Percentiles rank a stretch among this genome's conserved stretches.
These are phyloP conservation scores for Camellia granthamiana DNA, from an alignment of 148 eudicot species.

Conservation along the genomic window DNA sequence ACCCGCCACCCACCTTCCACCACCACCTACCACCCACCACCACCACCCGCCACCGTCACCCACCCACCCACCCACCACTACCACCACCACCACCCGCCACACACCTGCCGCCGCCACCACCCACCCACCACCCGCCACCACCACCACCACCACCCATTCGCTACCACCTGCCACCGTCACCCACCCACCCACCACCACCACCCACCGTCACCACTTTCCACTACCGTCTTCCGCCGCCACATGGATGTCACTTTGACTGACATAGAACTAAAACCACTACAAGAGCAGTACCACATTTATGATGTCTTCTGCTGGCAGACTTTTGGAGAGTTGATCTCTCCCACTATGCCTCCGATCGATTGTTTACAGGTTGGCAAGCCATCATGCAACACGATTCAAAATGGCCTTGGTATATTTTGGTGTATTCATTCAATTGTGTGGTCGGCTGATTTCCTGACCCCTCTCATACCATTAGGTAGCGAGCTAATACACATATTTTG, in stretches of 20 bases:
- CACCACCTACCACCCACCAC: no score
- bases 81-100: no score
- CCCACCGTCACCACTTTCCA: no score
- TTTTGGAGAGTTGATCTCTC: slow-evolving; percentile 62
- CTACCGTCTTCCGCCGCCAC: no score
- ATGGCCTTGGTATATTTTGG: slow-evolving; percentile 22
- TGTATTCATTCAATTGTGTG: slow-evolving; percentile 18
- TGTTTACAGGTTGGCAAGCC: slow-evolving; percentile 72
- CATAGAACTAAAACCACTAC: slow-evolving; percentile 66
- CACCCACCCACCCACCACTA: no score
- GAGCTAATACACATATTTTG: slow-evolving; percentile 1
- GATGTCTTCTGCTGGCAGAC: slow-evolving; percentile 86
- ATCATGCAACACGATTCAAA: slow-evolving; percentile 52
- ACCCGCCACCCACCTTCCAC: no score
- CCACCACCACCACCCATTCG: no score
- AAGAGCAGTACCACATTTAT: slow-evolving; percentile 56
- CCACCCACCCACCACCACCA: no score
- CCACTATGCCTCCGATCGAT: slow-evolving; percentile 61
- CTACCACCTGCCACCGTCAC: no score
- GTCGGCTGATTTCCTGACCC: slow-evolving; percentile 35
- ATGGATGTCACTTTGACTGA: slow-evolving; percentile 55
- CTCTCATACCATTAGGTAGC: slow-evolving; percentile 12
- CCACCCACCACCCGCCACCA: no score
- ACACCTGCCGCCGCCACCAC: no score
- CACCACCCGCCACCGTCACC: no score